Evolutionary conservation across 495 filamentous ascomycete genomes (phyloP), one percentile per base, ranked within the genome.

Genomic region (Xylaria castorea): DNA sequence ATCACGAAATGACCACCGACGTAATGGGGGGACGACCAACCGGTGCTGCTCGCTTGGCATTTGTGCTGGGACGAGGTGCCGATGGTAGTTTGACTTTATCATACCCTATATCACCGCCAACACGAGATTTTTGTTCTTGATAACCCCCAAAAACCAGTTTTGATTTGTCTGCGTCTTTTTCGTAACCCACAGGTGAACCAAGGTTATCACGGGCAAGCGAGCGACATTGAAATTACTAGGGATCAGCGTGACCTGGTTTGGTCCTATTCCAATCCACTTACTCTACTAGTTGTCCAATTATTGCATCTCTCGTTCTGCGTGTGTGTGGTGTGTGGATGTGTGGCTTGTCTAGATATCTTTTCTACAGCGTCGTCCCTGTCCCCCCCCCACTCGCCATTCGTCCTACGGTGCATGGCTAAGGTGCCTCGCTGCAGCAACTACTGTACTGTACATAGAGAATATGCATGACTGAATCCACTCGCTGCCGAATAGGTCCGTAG

Each of bases 391-490:
- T 48, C 36, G 20, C 44, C 67, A 50, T 61, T 70, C 36, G 55
- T 70, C 55, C 67, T 70, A 27, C 67, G 42, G 25, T 70, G 67
- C 67, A 70, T 69, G 67, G 57, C 36, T 51, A 58, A 50, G 55
- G n/a, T 36, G 38, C 67, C 55, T 40, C 61, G 62, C 70, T 72
- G 70, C 70, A 58, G 44, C 53, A 38, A 46, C 46, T 42, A n/a
- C n/a, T n/a, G n/a, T n/a, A n/a, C n/a, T n/a, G n/a, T n/a, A 50
- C 53, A 32, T 40, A 48, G 55, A 38, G 61, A 66, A 50, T 55
- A 48, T 50, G 62, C 70, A 71, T 57, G 70, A 48, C 60, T 27
- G 69, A 71, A 58, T 58, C 60, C 70, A 71, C 61, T 32, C 48
- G 34, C 27, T 70, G 68, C 66, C 46, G 36, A 58, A 42, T 65